Conservation (phyloP, 2,329 filamentous ascomycete genomes). For the Cordyceps tenuipes region DNA sequence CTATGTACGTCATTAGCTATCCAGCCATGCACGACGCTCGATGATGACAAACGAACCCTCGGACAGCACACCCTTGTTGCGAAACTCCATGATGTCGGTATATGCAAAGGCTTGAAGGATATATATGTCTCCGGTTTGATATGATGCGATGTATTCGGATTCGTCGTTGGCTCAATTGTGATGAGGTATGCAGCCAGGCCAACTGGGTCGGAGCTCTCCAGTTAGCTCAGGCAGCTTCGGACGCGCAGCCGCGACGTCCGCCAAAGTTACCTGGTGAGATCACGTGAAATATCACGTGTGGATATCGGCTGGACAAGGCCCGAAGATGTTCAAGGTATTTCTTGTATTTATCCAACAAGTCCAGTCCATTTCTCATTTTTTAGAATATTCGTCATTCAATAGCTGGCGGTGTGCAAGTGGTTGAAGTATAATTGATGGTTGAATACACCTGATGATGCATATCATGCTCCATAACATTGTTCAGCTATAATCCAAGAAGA, state of each 20-base stretch:
- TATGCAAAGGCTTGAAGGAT: background rate
- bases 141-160: background rate
- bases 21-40: conserved; percentile 13
- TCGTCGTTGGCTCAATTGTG: conserved; percentile 5
- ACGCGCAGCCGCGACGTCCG: conserved; percentile 13
- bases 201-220: conserved; percentile 9
- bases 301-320: background rate
- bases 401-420: background rate
- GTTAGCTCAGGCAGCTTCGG: conserved; percentile 14
- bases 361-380: background rate
- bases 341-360: background rate
- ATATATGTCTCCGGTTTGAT: background rate
- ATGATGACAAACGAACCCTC: conserved; percentile 43
- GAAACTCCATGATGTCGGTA: conserved; percentile 48
- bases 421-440: background rate
- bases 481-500: background rate
- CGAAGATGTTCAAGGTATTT: background rate
- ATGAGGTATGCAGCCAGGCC: background rate
- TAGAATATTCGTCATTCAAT: background rate
- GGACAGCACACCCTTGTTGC: conserved; percentile 52
- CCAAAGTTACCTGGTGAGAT: conserved; percentile 6
- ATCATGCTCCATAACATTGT: background rate
- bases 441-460: background rate
- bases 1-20: conserved; percentile 38
- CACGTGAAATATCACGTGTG: conserved; percentile 11